Conservation (phyloP, 208 protist species). For the Borovskyia barvae region DNA sequence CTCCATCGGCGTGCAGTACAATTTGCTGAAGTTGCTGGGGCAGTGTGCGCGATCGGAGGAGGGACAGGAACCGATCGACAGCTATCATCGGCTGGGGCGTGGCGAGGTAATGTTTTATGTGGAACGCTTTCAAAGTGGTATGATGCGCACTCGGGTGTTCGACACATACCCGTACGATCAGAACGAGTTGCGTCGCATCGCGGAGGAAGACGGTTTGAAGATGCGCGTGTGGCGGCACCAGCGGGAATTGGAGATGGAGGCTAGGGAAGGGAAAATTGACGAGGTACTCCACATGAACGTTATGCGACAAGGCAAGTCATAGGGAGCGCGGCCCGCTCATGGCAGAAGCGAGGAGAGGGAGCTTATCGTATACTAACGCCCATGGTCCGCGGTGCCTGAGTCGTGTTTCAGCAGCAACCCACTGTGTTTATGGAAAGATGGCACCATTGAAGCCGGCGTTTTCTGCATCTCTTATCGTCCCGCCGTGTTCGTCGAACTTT, state of each 20-base stretch:
- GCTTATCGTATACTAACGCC: too few relatives aligned
- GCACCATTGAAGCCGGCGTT: too few relatives aligned
- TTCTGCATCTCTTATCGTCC: too few relatives aligned
- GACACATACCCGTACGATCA: slow-evolving; percentile 82
- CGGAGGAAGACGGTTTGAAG: slow-evolving; percentile 74
- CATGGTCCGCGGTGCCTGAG: too few relatives aligned
- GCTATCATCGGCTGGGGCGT: slow-evolving; percentile 56
- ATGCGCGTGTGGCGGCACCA: slow-evolving; percentile 88
- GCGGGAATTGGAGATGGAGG: slow-evolving; percentile 66
- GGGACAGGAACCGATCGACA: slow-evolving; percentile 58
- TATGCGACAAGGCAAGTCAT: slow-evolving; percentile 18
- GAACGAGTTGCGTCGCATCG: slow-evolving; percentile 58
- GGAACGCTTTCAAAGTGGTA: slow-evolving; percentile 67
- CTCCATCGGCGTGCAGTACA: slow-evolving; percentile 33
- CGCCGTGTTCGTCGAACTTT: too few relatives aligned
- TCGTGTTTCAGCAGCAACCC: too few relatives aligned
- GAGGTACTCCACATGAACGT: slow-evolving; percentile 67
- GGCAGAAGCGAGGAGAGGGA: too few relatives aligned
- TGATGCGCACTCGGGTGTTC: slow-evolving; percentile 66
- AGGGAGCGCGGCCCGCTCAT: too few relatives aligned
- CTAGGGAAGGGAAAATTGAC: slow-evolving; percentile 70
- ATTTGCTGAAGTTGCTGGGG: slow-evolving; percentile 30
- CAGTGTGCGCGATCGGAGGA: slow-evolving; percentile 53
- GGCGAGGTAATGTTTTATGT: slow-evolving; percentile 83
- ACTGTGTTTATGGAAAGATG: too few relatives aligned